Evolutionary conservation across 2,329 filamentous ascomycete genomes (phyloP).

Genomic region (Lasiodiplodia hormozganensis): DNA sequence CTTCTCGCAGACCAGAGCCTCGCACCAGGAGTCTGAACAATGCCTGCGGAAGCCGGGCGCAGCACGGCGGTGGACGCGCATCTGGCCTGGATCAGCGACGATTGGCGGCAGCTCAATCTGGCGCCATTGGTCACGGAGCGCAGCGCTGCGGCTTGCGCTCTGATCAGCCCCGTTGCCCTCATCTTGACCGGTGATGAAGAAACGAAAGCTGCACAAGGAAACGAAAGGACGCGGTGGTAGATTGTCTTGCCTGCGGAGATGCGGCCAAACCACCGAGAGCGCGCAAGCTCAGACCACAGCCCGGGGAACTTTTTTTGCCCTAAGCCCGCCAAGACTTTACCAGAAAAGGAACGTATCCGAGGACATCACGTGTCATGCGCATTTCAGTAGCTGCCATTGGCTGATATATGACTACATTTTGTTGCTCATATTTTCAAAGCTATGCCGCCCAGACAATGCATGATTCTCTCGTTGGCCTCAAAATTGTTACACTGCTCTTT

Average conservation of each 20-base stretch:
- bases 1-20: constrained; percentile 33
- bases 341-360: neutral
- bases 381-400: neutral
- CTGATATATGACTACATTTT: neutral
- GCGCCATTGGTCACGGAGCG: constrained; percentile 26
- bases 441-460: neutral
- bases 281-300: constrained; percentile 17
- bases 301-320: constrained; percentile 28
- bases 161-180: constrained; percentile 29
- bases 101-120: constrained; percentile 22
- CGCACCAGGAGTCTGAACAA: constrained; percentile 8
- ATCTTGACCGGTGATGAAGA: constrained; percentile 13
- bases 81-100: constrained; percentile 17
- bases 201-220: constrained; percentile 10
- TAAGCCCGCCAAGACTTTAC: constrained; percentile 3
- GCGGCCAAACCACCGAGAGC: constrained; percentile 23
- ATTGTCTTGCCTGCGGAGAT: constrained; percentile 23
- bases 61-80: constrained; percentile 26
- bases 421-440: neutral
- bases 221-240: constrained; percentile 15
- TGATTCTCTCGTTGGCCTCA: neutral
- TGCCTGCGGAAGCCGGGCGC: constrained; percentile 21
- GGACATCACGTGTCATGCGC: constrained; percentile 5
- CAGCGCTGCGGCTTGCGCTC: constrained; percentile 20
- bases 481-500: neutral